phyloP scores from a whole-genome alignment of 345 rosid genomes.

The Psidium friedrichsthalianum region DNA sequence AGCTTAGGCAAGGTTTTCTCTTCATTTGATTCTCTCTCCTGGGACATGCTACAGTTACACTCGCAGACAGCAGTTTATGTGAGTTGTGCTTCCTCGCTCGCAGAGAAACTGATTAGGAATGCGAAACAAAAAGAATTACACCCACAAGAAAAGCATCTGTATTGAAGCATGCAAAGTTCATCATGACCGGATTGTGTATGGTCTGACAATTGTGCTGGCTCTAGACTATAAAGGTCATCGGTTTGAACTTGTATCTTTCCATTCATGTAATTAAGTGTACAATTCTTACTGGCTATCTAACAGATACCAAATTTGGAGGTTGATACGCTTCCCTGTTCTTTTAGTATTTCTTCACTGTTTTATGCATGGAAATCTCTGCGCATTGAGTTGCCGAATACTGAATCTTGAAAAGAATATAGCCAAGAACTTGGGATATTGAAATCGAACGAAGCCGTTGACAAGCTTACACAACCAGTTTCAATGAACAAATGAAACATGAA shows the following conservation, averaged over 20 bases:
- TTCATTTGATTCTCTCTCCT: neutral
- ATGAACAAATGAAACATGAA: neutral
- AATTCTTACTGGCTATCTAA: neutral
- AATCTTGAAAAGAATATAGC: neutral
- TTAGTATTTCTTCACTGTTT: neutral
- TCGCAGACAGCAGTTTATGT: neutral
- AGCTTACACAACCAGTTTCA: constrained; percentile 3
- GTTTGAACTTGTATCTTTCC: neutral
- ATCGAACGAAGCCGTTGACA: neutral
- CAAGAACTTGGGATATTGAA: neutral
- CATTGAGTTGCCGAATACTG: neutral
- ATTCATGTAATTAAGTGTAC: neutral
- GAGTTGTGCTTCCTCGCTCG: neutral
- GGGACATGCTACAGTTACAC: neutral
- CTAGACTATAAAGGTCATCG: neutral
- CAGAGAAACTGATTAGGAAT: neutral
- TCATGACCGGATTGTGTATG: neutral
- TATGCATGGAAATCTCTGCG: neutral
- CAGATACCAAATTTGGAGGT: neutral
- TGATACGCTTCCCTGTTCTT: neutral
- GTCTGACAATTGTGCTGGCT: neutral
- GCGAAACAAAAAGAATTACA: neutral
- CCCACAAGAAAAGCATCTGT: neutral
- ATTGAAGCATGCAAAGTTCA: neutral
- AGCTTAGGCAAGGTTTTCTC: neutral